Conservation (phyloP, 768 basidiomycete genomes). For the Polyporus arcularius region DNA sequence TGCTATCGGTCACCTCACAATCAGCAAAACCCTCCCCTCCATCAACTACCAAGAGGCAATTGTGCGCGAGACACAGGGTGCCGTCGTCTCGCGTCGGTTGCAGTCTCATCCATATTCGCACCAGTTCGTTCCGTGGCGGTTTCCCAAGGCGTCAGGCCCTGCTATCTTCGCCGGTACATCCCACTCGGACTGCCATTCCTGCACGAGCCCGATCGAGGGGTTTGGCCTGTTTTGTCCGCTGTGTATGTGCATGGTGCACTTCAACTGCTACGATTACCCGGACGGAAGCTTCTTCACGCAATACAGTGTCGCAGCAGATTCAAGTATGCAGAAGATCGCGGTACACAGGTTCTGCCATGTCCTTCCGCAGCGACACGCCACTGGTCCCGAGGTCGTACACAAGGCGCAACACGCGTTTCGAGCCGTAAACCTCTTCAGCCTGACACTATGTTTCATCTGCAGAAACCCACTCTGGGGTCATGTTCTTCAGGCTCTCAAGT, state of each 20-base stretch:
- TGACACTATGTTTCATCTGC: conserved; percentile 72
- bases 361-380: conserved; percentile 35
- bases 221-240: conserved; percentile 73
- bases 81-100: conserved; percentile 14
- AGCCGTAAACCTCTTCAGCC: conserved; percentile 66
- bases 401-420: conserved; percentile 53
- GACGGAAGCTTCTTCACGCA: conserved; percentile 60
- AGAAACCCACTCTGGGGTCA: conserved; percentile 74
- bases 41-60: conserved; percentile 34
- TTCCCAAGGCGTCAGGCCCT: conserved; percentile 32
- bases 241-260: conserved; percentile 71
- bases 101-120: conserved; percentile 48
- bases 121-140: conserved; percentile 74
- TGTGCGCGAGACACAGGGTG: conserved; percentile 18
- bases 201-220: conserved; percentile 54
- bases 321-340: conserved; percentile 55
- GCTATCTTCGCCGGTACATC: conserved; percentile 33
- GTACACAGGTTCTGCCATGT: conserved; percentile 62
- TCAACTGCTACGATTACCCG: conserved; percentile 76
- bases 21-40: conserved; percentile 54
- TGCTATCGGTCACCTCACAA: conserved; percentile 63
- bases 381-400: conserved; percentile 20
- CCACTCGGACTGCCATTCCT: conserved; percentile 55
- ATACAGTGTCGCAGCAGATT: conserved; percentile 49
- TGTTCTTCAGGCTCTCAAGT: conserved; percentile 62